phyloP scores from a whole-genome alignment of 495 filamentous ascomycete genomes.

The Trichodelitschia bisporula region DNA sequence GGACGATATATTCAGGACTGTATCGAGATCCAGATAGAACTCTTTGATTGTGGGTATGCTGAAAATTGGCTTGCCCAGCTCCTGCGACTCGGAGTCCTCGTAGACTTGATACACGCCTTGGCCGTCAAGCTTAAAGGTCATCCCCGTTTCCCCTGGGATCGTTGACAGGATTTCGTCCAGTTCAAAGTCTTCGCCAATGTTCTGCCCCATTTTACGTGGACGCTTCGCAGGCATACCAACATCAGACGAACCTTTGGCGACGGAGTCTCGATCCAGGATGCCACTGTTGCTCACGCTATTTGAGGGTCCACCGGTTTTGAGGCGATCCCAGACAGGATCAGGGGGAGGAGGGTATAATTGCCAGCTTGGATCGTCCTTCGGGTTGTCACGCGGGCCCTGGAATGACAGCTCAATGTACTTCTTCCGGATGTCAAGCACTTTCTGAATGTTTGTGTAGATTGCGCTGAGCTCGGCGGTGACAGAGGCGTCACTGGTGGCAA shows the following conservation, averaged over 20 bases:
- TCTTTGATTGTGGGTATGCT: conserved; percentile 71
- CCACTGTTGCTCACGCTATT: conserved; percentile 30
- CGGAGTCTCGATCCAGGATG: conserved; percentile 14
- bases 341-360: conserved; percentile 75
- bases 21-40: conserved; percentile 87
- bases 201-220: conserved; percentile 55
- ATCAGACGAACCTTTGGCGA: conserved; percentile 5
- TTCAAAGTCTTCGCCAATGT: conserved; percentile 81
- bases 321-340: conserved; percentile 68
- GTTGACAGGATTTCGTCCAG: conserved; percentile 52
- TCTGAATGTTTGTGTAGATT: conserved; percentile 74
- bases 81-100: conserved; percentile 31
- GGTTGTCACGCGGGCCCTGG: conserved; percentile 58
- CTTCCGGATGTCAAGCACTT: conserved; percentile 57
- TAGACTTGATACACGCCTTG: conserved; percentile 83
- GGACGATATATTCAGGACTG: conserved; percentile 58
- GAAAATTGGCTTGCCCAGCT: conserved; percentile 40
- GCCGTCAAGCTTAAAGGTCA: conserved; percentile 52
- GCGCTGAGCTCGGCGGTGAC: conserved; percentile 57
- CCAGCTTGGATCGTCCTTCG: conserved; percentile 66
- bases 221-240: conserved; percentile 1
- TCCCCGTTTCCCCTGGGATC: conserved; percentile 40
- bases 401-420: conserved; percentile 78
- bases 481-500: conserved; percentile 34
- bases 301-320: conserved; percentile 22